Conservation (phyloP, 306 rosid species). For the Sesbania bispinosa region DNA sequence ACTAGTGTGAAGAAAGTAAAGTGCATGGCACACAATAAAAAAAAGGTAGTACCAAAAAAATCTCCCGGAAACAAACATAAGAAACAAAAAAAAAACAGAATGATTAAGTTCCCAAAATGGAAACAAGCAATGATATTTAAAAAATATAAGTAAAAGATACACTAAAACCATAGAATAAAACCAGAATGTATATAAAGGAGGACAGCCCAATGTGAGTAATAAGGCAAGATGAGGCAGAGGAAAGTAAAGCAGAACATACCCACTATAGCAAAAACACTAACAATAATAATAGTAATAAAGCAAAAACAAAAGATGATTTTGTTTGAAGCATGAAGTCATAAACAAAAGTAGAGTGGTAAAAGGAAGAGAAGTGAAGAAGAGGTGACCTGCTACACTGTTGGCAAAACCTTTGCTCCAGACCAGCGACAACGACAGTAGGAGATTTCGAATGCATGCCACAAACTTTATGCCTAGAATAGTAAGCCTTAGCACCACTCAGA, state of each 20-base stretch:
- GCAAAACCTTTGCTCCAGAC: constrained; percentile 82
- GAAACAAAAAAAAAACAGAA: not conserved
- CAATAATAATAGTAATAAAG: not conserved
- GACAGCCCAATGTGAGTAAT: not conserved
- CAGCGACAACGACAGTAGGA: constrained; percentile 65
- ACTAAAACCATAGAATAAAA: not conserved
- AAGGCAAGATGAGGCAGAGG: not conserved
- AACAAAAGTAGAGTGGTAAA: not conserved
- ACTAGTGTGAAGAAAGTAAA: not conserved
- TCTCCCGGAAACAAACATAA: not conserved
- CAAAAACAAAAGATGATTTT: not conserved
- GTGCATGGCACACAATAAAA: not conserved
- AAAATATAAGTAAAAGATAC: not conserved
- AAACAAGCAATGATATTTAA: too few relatives aligned
- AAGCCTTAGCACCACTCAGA: constrained; percentile 76
- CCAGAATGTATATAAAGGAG: not conserved
- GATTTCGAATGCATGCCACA: constrained; percentile 77
- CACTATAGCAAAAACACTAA: not conserved
- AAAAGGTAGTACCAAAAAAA: not conserved
- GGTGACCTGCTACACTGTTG: constrained; percentile 86
- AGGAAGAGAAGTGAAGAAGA: not conserved
- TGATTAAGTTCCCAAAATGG: too few relatives aligned
- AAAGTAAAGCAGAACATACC: constrained; percentile 17
- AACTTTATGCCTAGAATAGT: constrained; percentile 85
- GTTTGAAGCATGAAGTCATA: not conserved